These are phyloP conservation scores for Diaporthe batatas DNA, from an alignment of 2,329 filamentous ascomycete species.

Conservation along the genomic window DNA sequence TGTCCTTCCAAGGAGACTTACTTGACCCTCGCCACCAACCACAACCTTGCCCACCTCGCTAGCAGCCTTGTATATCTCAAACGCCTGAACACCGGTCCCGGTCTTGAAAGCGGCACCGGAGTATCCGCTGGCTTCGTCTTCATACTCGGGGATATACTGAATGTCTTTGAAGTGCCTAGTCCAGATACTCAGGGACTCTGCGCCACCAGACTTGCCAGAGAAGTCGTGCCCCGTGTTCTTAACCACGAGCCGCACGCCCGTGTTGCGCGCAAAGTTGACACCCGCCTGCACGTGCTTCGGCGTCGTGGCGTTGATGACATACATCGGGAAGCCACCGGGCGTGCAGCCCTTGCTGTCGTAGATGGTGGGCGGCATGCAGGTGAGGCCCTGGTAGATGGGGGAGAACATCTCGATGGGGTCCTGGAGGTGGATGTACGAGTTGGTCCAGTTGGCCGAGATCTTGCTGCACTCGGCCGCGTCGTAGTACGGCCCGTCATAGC, in stretches of 20 bases:
- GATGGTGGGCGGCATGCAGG: conserved; percentile 46
- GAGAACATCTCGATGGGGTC: conserved; percentile 51
- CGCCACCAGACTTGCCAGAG: conserved; percentile 63
- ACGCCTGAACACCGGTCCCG: conserved; percentile 35
- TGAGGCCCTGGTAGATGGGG: conserved; percentile 52
- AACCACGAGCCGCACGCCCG: conserved; percentile 64
- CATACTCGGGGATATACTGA: conserved; percentile 19
- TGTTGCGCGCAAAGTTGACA: conserved; percentile 55
- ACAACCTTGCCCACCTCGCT: conserved; percentile 24
- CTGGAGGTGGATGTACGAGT: conserved; percentile 50
- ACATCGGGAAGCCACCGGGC: conserved; percentile 52
- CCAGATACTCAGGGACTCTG: conserved; percentile 61
- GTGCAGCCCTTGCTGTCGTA: conserved; percentile 50
- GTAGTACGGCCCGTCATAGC: conserved; percentile 48
- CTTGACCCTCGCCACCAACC: conserved; percentile 38
- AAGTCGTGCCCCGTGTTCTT: conserved; percentile 67
- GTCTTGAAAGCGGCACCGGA: conserved; percentile 61
- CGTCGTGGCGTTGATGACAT: conserved; percentile 54
- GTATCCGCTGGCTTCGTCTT: conserved; percentile 47
- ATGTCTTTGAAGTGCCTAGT: conserved; percentile 62
- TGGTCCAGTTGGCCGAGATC: conserved; percentile 48
- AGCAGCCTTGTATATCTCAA: conserved; percentile 27
- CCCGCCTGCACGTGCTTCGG: conserved; percentile 54
- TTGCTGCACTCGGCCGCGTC: conserved; percentile 49
- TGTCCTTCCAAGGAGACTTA: neutral